Base-by-base conservation (phyloP, 2,329 filamentous ascomycete genomes). In the Xylaria sp. region DNA sequence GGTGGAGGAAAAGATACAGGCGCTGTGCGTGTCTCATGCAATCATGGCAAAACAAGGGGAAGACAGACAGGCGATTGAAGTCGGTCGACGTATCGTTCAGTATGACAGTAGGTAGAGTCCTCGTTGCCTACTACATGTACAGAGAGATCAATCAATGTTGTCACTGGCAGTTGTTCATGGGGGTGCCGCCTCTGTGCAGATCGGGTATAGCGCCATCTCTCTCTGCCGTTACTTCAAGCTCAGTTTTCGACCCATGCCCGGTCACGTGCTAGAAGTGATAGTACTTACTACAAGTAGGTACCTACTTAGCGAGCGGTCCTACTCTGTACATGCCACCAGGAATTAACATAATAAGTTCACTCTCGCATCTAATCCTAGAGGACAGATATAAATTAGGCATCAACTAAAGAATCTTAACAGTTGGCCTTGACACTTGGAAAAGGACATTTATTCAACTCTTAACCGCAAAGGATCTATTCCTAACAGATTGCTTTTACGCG, bases 21-120 rank as follows among this genome's bases (percentile, higher is more conserved):
- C 40, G 21, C 50, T 42, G 49, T 42, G 25, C 15, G 17, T 47
- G 15, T 28, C 51, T 62, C 61, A 67, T 38, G 33, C 54, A 61
- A 45, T 31, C 58, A 60, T 67, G 31, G 35, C 54, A 45, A 37
- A 47, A 33, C 51, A 47, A 47, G 19, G 14, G 46, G 19, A 17
- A 53, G 37, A 47, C 2, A 28, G 53, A 40, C 21, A 46, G 37
- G 46, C 21, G 19, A 21, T 35, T 31, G 12, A n/a, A 45, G 51
- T 35, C 14, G 21, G 52, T 35, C 42, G 42, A 56, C 40, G 43
- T 63, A 42, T 46, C 52, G 40, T 61, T 46, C 38, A 51, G 23
- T 28, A 47, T 11, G 53, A 57, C 47, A 23, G 55, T 37, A 45
- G 33, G 51, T 37, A 57, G 47, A 53, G 23, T 42, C 12, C 43